Evolutionary conservation across 2,329 filamentous ascomycete genomes (phyloP), one percentile per base, ranked within the genome.

Genomic region (Aspergillus phoenicis): DNA sequence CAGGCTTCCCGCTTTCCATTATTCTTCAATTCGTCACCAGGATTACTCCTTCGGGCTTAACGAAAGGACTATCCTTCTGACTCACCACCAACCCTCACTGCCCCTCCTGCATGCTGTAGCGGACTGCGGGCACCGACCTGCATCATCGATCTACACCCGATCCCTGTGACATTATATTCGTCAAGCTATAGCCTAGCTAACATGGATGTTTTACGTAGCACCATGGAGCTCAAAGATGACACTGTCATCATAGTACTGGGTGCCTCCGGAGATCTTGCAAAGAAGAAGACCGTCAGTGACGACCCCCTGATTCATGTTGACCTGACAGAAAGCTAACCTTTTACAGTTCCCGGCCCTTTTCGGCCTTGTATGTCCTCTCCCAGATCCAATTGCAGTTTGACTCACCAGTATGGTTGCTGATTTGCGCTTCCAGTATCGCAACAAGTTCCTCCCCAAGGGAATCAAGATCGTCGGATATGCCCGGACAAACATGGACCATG

Each of bases 381-480:
- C 39, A 56, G 52, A 28, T 17, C 33, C 22, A 11, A 56, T 13
- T 8, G 38, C 11, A 20, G 39, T 20, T 52, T 20, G 20, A 49
- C 49, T 1, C 8, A 17, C 11, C 47, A 30, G 20, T n/a, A 51
- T 38, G 38, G 45, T 39, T 60, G 52, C 41, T 69, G 43, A 66
- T 63, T 59, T 59, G 43, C 56, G 47, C 39, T 55, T 56, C 66
- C 75, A 97, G 93, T 97, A 94, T 83, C 92, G 95, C 77, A 99
- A 99, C 84, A 94, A 97, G 81, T 99, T 98, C 84, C 91, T 99
- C 55, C 95, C 81, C 72, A 96, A 96, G 81, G 93, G 96, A 80
- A 93, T 97, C 81, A 91, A 89, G 80, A 97, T 99, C 77, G 88
- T 99, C 73, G 95, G 95, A 83, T 99, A 99, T 91, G 95, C 95